Percentiles rank a stretch among this genome's conserved stretches.
These are phyloP conservation scores for Carex pumila DNA, from an alignment of 176 grass and related monocot species.

Conservation along the genomic window DNA sequence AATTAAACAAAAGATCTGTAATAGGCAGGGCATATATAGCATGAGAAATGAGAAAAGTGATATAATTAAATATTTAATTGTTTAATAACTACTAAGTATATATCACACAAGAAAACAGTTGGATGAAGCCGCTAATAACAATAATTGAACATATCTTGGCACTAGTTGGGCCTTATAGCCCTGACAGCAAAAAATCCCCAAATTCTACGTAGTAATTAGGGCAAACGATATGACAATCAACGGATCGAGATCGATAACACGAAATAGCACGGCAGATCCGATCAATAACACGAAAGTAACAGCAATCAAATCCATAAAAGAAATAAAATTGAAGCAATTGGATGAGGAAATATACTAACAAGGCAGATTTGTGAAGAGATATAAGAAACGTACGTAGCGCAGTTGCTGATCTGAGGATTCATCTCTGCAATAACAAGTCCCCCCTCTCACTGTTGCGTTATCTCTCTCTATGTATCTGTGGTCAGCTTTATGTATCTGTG, in stretches of 20 bases:
- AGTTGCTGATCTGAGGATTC: constrained; percentile 5
- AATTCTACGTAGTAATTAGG: constrained; percentile 5
- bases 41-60: not conserved
- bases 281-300: constrained; percentile 4
- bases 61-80: not conserved
- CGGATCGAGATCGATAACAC: constrained; percentile 21
- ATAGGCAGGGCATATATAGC: not conserved
- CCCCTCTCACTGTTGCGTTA: not conserved
- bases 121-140: not conserved
- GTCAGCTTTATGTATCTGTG: constrained; percentile 4
- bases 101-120: constrained; percentile 2
- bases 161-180: not conserved
- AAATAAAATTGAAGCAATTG: not conserved
- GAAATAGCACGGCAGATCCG: constrained; percentile 14
- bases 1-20: not conserved
- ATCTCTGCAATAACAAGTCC: not conserved
- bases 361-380: not conserved
- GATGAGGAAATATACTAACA: not conserved
- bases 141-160: not conserved
- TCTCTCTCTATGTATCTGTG: not conserved
- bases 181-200: constrained; percentile 12
- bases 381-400: constrained; percentile 2
- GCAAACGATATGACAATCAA: not conserved
- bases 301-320: not conserved
- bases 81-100: not conserved